Evolutionary conservation across 331 rosid genomes (phyloP), one percentile per base, ranked within the genome.

Genomic region (Arachis monticola): DNA sequence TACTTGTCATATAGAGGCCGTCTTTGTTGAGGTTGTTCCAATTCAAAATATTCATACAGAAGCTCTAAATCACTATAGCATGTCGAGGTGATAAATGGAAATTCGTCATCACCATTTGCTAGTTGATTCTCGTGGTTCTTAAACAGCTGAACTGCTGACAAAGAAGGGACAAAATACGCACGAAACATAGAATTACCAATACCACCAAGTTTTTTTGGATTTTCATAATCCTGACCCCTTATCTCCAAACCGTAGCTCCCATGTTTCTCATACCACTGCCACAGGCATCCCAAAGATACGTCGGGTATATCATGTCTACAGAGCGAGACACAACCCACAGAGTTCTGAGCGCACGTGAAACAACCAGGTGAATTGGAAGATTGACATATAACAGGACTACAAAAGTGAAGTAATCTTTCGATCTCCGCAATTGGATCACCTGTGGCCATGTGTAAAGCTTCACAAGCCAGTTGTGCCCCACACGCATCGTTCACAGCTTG

Each of bases 231-330:
- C 69, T 77, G 76, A 41, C 88, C 88, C 83, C 82, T 88, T 78
- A 90, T 82, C 81, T 90, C 92, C 82, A 93, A 74, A 13, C 98
- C 98, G 59, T 90, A 90, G 85, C 91, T 84, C 51, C 97, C 95
- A 61, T 78, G 88, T 70, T 83, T 87, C 81, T 93, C 98, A 75
- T 93, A 93, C 98, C 98, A 90, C 80, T 86, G 83, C 98, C 98
- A 93, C 60, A 93, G 57, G 80, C 75, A 67, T 67, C 87, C 87
- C 81, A 93, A 81, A 68, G 92, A 73, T 73, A 86, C 17, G 50
- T 89, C 63, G 61, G 87, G 90, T 35, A 56, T 74, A 85, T 86
- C 92, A 42, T 90, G 91, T 76, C 80, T 79, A 79, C 93, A 87
- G 57, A 87, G 77, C 1, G 84, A 38, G 74, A 27, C 73, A 71